These are phyloP conservation scores for Cenchrus fungigraminus DNA, from an alignment of 176 grass and related monocot species.

Conservation along the genomic window DNA sequence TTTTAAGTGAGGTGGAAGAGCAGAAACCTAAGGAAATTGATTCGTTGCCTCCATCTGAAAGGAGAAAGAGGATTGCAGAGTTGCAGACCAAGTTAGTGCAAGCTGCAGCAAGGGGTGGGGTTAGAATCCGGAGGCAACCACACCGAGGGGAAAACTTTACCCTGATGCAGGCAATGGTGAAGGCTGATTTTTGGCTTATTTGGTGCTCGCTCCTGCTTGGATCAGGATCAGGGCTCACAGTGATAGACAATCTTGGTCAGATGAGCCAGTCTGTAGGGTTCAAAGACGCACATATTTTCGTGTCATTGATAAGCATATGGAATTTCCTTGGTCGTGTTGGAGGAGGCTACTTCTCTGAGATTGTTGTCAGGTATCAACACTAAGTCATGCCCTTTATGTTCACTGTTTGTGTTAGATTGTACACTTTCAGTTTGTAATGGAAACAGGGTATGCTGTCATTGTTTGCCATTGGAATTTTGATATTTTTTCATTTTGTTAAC, in stretches of 20 bases:
- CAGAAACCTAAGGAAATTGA: conserved; percentile 68
- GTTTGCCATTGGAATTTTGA: not conserved
- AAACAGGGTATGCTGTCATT: not conserved
- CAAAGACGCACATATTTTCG: conserved; percentile 68
- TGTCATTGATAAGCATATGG: conserved; percentile 92
- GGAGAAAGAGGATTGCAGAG: conserved; percentile 69
- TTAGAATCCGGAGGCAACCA: conserved; percentile 76
- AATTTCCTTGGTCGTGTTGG: conserved; percentile 93
- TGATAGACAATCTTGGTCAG: conserved; percentile 92
- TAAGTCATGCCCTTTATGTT: conserved; percentile 5
- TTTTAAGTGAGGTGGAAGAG: conserved; percentile 84
- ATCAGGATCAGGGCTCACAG: conserved; percentile 82
- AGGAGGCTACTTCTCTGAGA: conserved; percentile 93
- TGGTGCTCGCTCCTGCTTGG: conserved; percentile 81
- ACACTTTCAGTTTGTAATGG: too few species aligned
- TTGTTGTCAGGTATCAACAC: conserved; percentile 76
- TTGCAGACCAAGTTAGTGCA: conserved; percentile 67
- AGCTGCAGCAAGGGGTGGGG: conserved; percentile 69
- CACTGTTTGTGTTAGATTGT: not conserved
- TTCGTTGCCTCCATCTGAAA: conserved; percentile 63
- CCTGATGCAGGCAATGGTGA: conserved; percentile 77
- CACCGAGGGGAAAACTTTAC: conserved; percentile 89
- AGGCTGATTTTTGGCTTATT: conserved; percentile 97
- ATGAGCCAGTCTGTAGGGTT: conserved; percentile 91
- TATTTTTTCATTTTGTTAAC: not conserved